Percentiles rank a stretch among this genome's conserved stretches.
These are phyloP conservation scores for Trypanosoma melophagium DNA, from an alignment of 208 protist genomes.

Conservation along the genomic window DNA sequence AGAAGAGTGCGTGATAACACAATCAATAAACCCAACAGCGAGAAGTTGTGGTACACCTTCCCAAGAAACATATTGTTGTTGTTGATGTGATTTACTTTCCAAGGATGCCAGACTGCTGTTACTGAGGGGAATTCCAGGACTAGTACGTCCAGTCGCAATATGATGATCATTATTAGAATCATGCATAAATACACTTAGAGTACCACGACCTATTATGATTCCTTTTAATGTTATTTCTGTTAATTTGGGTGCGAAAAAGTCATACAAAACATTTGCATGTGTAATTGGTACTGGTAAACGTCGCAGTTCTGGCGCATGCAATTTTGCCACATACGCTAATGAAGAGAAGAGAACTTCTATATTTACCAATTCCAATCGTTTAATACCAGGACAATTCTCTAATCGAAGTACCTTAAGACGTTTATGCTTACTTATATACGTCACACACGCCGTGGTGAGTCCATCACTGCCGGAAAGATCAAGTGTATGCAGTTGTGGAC, in stretches of 20 bases:
- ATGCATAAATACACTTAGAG: conserved; percentile 24
- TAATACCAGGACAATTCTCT: conserved; percentile 36
- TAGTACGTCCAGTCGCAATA: not conserved
- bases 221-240: conserved; percentile 29
- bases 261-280: conserved; percentile 27
- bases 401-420: conserved; percentile 27
- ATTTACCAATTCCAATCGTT: conserved; percentile 22
- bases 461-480: conserved; percentile 28
- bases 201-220: conserved; percentile 28
- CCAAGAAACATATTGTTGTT: conserved; percentile 4
- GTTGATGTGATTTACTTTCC: not conserved
- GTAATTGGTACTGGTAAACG: conserved; percentile 29
- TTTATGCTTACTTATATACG: conserved; percentile 26
- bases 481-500: conserved; percentile 35
- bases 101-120: not conserved
- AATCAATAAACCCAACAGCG: conserved; percentile 29
- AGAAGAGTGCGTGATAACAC: conserved; percentile 12
- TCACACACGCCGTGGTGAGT: conserved; percentile 27
- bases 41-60: conserved; percentile 16
- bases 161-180: not conserved
- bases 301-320: conserved; percentile 27
- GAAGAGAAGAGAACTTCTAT: conserved; percentile 37
- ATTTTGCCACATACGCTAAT: conserved; percentile 28
- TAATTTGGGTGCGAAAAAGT: conserved; percentile 33
- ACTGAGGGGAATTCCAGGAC: not conserved